phyloP scores from a whole-genome alignment of 1,139 yeast genomes.

The Arxiozyma heterogenica region DNA sequence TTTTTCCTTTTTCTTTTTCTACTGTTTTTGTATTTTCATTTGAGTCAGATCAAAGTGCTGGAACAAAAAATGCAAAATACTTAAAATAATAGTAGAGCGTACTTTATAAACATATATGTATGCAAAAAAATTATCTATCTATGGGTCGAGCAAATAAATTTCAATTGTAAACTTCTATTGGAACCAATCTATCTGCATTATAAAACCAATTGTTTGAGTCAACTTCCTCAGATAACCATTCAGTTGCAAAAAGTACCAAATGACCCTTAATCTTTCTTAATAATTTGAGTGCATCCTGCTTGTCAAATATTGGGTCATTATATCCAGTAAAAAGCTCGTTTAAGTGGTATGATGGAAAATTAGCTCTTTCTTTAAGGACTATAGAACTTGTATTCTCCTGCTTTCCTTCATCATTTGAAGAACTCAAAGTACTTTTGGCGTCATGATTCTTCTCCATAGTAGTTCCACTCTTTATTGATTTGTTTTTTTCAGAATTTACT shows the following conservation, averaged over 20 bases:
- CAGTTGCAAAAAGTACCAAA: constrained; percentile 79
- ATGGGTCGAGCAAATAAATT: not conserved
- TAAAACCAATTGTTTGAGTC: constrained; percentile 93
- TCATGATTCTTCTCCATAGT: not conserved
- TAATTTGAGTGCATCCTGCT: constrained; percentile 67
- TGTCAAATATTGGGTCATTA: constrained; percentile 51
- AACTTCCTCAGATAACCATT: constrained; percentile 81
- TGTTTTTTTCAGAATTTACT: not conserved
- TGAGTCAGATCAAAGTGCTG: not conserved
- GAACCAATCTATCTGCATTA: constrained; percentile 87
- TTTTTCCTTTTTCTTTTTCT: not conserved
- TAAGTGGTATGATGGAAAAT: constrained; percentile 2
- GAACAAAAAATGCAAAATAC: not conserved
- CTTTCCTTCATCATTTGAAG: not conserved
- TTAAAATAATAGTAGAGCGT: not conserved
- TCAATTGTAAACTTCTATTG: constrained; percentile 84
- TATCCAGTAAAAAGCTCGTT: constrained; percentile 24
- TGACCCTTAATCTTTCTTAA: constrained; percentile 78
- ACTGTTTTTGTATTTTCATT: not conserved
- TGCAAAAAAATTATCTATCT: not conserved
- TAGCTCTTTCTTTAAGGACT: not conserved
- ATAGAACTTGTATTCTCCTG: not conserved
- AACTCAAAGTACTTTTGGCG: not conserved
- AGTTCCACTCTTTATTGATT: not conserved
- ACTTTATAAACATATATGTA: not conserved